These are phyloP conservation scores for Dictyostelium firmibasis DNA, from an alignment of 78 protist species.

Conservation along the genomic window DNA sequence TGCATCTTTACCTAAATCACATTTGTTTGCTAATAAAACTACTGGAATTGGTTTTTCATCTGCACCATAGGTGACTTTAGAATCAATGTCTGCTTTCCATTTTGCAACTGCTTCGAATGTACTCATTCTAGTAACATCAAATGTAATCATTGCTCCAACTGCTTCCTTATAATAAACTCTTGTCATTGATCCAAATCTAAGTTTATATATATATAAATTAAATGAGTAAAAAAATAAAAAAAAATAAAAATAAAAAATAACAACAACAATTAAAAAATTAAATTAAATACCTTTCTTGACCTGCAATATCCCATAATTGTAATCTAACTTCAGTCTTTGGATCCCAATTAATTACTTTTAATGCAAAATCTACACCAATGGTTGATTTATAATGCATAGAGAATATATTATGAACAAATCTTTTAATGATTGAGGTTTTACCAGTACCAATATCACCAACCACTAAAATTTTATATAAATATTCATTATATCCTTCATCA, in stretches of 20 bases:
- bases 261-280: background rate
- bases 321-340: conserved; percentile 86
- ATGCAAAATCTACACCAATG: conserved; percentile 97
- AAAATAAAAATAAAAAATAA: background rate
- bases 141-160: conserved; percentile 96
- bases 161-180: conserved; percentile 97
- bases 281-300: conserved; percentile 25
- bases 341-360: conserved; percentile 91
- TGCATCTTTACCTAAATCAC: conserved; percentile 85
- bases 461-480: conserved; percentile 83
- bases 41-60: conserved; percentile 90
- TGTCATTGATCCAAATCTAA: conserved; percentile 94
- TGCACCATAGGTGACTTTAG: conserved; percentile 73
- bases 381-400: conserved; percentile 94
- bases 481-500: conserved; percentile 75
- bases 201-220: too few species aligned
- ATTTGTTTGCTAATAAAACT: conserved; percentile 95
- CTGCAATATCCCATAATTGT: conserved; percentile 90
- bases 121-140: conserved; percentile 94
- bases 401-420: conserved; percentile 88
- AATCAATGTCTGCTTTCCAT: conserved; percentile 96
- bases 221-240: background rate
- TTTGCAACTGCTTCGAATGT: conserved; percentile 92
- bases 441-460: conserved; percentile 88
- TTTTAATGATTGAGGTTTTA: conserved; percentile 84